These are phyloP conservation scores for Starmerella stellata DNA, from an alignment of 805 yeast genomes.

Conservation along the genomic window DNA sequence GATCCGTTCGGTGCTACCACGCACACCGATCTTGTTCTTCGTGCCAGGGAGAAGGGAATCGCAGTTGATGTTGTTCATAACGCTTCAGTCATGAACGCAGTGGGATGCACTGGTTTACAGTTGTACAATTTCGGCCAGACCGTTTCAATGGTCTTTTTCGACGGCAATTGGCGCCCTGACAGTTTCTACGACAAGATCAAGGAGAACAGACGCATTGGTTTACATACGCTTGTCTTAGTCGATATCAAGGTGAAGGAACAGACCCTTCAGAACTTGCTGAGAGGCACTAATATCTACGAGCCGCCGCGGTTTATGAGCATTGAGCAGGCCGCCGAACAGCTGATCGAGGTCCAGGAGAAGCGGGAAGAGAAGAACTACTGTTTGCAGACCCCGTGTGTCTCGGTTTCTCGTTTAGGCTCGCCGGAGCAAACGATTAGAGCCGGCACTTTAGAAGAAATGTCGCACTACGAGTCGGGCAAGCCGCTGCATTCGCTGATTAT, in stretches of 20 bases:
- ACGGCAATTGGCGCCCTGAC: conserved; percentile 92
- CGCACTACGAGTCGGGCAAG: conserved; percentile 76
- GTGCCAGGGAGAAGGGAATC: conserved; percentile 76
- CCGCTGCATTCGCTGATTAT: conserved; percentile 85
- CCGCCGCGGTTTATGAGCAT: conserved; percentile 96
- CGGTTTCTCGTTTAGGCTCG: conserved; percentile 80
- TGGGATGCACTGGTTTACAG: conserved; percentile 94
- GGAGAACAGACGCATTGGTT: conserved; percentile 80
- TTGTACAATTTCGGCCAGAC: conserved; percentile 92
- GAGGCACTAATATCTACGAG: conserved; percentile 80
- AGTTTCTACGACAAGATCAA: conserved; percentile 73
- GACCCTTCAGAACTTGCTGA: conserved; percentile 79
- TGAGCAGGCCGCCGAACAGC: conserved; percentile 70
- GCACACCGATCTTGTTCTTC: conserved; percentile 78
- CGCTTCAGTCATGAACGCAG: conserved; percentile 96
- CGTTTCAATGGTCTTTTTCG: conserved; percentile 88
- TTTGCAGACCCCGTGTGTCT: conserved; percentile 78
- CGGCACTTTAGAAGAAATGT: conserved; percentile 60
- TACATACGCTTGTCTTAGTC: conserved; percentile 71
- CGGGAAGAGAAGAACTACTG: conserved; percentile 67
- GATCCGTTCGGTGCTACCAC: conserved; percentile 98
- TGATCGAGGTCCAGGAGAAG: conserved; percentile 68
- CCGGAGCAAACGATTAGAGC: conserved; percentile 69
- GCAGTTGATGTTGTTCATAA: conserved; percentile 72
- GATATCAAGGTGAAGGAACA: conserved; percentile 97